Conservation (phyloP, 148 eudicot genomes). For the Fagopyrum esculentum region DNA sequence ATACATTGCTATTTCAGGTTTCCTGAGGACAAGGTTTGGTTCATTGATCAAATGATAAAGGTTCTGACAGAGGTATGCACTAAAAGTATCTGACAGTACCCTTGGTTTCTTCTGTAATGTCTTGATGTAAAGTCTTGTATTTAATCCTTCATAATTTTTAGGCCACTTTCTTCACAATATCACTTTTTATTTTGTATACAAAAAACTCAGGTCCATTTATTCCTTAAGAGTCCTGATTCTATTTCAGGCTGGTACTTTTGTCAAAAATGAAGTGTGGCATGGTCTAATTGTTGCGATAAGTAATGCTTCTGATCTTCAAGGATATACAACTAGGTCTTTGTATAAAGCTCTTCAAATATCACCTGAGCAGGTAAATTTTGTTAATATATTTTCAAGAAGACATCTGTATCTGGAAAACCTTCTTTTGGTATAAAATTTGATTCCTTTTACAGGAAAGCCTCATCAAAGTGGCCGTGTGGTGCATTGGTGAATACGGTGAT, state of each 20-base stretch:
- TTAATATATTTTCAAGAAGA: conserved; percentile 7
- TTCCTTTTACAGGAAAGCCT: conserved; percentile 65
- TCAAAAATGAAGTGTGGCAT: conserved; percentile 93
- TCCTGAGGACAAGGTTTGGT: conserved; percentile 87
- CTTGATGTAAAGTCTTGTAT: neutral
- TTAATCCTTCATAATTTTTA: neutral
- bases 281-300: conserved; percentile 76
- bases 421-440: conserved; percentile 15
- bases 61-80: conserved; percentile 86
- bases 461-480: conserved; percentile 92
- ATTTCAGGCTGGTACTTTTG: conserved; percentile 77
- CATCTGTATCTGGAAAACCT: conserved; percentile 2
- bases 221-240: conserved; percentile 27
- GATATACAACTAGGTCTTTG: conserved; percentile 70
- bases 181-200: neutral
- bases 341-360: conserved; percentile 64
- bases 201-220: neutral
- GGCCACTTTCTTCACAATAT: neutral
- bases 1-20: conserved; percentile 46
- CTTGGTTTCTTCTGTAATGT: neutral
- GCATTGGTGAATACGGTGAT: conserved; percentile 98
- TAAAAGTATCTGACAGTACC: neutral
- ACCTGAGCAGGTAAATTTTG: conserved; percentile 62
- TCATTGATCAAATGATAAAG: conserved; percentile 98
- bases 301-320: conserved; percentile 84